A percentile compares a stretch with the other conserved stretches of the same genome.
phyloP scores from a whole-genome alignment of 306 rosid genomes.

The Casuarina equisetifolia region DNA sequence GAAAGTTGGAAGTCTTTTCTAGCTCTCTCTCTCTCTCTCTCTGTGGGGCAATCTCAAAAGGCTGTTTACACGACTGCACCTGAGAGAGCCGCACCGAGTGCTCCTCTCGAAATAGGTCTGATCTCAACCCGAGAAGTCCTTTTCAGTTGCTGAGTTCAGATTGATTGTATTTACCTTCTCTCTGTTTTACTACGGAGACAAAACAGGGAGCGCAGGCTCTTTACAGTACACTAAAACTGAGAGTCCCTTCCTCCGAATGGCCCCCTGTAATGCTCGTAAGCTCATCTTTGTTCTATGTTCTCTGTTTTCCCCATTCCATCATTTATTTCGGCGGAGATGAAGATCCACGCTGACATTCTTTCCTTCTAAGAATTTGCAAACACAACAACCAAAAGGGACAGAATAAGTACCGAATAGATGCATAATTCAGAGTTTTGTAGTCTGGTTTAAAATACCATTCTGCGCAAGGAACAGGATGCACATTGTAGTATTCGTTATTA shows the following conservation, averaged over 20 bases:
- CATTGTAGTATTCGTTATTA: too few relatives aligned
- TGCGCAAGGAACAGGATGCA: not conserved
- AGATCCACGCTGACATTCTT: too few relatives aligned
- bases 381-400: not conserved
- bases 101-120: not conserved
- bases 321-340: not conserved
- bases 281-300: not conserved
- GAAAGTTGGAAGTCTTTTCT: slow-evolving; percentile 41
- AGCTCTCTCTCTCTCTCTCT: slow-evolving; percentile 7
- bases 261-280: not conserved
- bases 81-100: slow-evolving; percentile 30
- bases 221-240: not conserved
- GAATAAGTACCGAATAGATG: too few relatives aligned
- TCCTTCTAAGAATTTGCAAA: not conserved
- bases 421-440: too few relatives aligned
- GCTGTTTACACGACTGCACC: slow-evolving; percentile 23
- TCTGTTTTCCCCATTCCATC: not conserved
- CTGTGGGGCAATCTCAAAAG: slow-evolving; percentile 12
- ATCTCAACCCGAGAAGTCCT: slow-evolving; percentile 28
- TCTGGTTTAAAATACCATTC: too few relatives aligned
- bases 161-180: slow-evolving; percentile 1
- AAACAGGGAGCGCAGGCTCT: too few relatives aligned
- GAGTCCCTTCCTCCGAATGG: too few relatives aligned
- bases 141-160: slow-evolving; percentile 21
- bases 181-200: not conserved